A percentile compares a stretch with the other conserved stretches of the same genome.
These are phyloP conservation scores for Marasmius oreades DNA, from an alignment of 1,284 basidiomycete genomes.

Conservation along the genomic window DNA sequence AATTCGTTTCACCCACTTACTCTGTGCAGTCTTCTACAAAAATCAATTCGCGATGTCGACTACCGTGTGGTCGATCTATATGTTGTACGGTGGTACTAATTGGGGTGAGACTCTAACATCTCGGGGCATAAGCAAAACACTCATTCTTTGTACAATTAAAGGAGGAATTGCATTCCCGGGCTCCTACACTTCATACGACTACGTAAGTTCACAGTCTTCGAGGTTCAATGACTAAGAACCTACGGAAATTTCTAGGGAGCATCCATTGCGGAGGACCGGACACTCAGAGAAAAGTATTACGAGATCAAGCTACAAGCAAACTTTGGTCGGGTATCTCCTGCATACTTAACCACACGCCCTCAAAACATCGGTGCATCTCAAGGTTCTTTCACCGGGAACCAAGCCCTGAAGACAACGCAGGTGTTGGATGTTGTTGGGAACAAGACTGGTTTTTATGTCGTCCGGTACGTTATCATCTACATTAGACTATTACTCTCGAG, in stretches of 20 bases:
- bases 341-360: conserved; percentile 42
- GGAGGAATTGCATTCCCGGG: conserved; percentile 41
- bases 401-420: conserved; percentile 43
- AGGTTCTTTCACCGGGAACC: conserved; percentile 42
- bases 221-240: too few relatives aligned
- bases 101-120: conserved; percentile 31
- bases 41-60: conserved; percentile 45
- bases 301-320: conserved; percentile 42
- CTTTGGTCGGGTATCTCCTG: conserved; percentile 32
- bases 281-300: conserved; percentile 47
- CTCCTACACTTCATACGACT: conserved; percentile 48
- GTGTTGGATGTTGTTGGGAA: conserved; percentile 42
- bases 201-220: conserved; percentile 24
- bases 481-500: not conserved
- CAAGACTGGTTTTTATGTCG: conserved; percentile 42
- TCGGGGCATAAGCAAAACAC: not conserved
- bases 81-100: conserved; percentile 49
- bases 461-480: conserved; percentile 29
- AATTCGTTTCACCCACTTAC: not conserved
- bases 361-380: conserved; percentile 35
- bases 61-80: conserved; percentile 43
- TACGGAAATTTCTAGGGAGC: conserved; percentile 31
- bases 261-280: conserved; percentile 45
- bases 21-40: conserved; percentile 43
- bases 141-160: conserved; percentile 1